These are phyloP conservation scores for Phlyctochytrium planicorne DNA, from an alignment of 192 early-diverging fungal genomes.

Conservation along the genomic window DNA sequence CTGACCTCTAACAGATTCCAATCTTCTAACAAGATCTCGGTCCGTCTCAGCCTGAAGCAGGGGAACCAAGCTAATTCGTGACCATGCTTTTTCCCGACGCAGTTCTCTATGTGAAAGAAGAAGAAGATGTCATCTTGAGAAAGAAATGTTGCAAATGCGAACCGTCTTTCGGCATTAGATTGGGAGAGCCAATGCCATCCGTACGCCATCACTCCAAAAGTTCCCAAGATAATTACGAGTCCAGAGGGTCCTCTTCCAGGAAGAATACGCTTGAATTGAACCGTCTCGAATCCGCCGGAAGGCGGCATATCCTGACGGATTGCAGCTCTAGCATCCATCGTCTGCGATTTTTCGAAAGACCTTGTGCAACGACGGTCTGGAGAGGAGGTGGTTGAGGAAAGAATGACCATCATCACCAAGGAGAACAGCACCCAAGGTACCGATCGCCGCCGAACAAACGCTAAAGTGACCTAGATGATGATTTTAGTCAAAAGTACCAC, in stretches of 20 bases:
- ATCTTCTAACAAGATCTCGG: constrained; percentile 75
- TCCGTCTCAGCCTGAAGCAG: constrained; percentile 92
- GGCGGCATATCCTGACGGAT: constrained; percentile 70
- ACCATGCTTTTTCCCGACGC: constrained; percentile 90
- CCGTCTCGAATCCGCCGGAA: constrained; percentile 73
- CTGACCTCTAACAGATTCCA: constrained; percentile 64
- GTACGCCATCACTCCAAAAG: constrained; percentile 73
- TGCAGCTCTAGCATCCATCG: not conserved
- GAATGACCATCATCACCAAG: not conserved
- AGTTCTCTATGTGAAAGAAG: constrained; percentile 78
- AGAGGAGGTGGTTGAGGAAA: not conserved
- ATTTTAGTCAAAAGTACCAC: constrained; percentile 47
- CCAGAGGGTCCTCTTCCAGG: constrained; percentile 92
- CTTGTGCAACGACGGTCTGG: not conserved
- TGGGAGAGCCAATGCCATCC: constrained; percentile 75
- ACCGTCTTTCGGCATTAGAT: constrained; percentile 70
- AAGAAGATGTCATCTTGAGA: not conserved
- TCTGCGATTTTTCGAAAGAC: not conserved
- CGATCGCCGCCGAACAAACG: not conserved
- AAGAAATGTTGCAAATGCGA: not conserved
- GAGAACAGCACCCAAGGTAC: not conserved
- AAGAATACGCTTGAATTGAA: constrained; percentile 85
- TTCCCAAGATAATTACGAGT: constrained; percentile 70
- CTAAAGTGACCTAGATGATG: constrained; percentile 31
- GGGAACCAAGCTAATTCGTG: constrained; percentile 87